Conservation (phyloP, 441 rosid species). For the Corymbia citriodora region DNA sequence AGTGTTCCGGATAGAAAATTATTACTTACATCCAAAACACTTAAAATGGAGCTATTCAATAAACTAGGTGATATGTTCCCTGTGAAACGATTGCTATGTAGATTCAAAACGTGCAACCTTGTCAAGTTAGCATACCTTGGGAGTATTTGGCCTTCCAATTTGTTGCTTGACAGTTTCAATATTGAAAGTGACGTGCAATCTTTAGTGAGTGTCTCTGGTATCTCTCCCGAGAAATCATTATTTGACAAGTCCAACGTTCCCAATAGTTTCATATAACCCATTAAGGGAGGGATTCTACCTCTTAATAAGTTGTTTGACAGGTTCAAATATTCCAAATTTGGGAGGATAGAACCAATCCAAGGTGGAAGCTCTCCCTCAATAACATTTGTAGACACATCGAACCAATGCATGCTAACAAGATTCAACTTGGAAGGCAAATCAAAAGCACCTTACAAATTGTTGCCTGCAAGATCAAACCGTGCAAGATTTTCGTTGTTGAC, state of each 20-base stretch:
- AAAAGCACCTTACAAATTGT: background rate
- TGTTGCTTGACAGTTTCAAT: background rate
- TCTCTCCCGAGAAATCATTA: fast-evolving
- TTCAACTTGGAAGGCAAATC: background rate
- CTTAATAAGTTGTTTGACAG: background rate
- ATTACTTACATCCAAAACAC: background rate
- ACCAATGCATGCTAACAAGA: fast-evolving
- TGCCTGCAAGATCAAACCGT: fast-evolving
- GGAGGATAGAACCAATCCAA: background rate
- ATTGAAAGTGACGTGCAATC: background rate
- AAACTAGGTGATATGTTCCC: fast-evolving
- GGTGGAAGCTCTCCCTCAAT: background rate
- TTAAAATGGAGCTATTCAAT: fast-evolving
- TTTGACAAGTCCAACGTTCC: background rate
- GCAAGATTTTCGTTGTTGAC: background rate
- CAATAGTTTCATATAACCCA: background rate
- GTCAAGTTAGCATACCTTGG: background rate
- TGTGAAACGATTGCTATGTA: background rate
- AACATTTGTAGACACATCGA: background rate
- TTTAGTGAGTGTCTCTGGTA: background rate
- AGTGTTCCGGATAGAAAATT: background rate
- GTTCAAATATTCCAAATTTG: background rate
- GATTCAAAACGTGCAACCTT: fast-evolving
- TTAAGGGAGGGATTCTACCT: background rate
- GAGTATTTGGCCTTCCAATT: background rate